A percentile compares a stretch with the other conserved stretches of the same genome.
These are phyloP conservation scores for Calophaca sinica DNA, from an alignment of 306 rosid genomes.

Conservation along the genomic window DNA sequence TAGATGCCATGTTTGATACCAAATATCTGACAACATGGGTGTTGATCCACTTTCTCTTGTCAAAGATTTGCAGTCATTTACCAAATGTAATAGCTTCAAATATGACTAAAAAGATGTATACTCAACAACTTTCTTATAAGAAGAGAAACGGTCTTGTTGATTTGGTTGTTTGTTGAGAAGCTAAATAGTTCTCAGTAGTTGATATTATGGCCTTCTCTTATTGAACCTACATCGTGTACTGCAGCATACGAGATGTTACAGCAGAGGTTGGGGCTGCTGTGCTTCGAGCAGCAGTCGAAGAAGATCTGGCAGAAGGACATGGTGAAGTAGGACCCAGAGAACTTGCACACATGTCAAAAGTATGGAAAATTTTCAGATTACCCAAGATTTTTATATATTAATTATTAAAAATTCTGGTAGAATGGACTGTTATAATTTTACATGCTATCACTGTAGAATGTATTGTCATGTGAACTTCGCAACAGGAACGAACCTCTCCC, in stretches of 20 bases:
- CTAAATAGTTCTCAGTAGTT: conserved; percentile 8
- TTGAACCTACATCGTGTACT: conserved; percentile 32
- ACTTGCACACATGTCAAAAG: conserved; percentile 81
- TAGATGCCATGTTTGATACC: conserved; percentile 27
- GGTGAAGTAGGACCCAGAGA: conserved; percentile 78
- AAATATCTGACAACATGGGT: conserved; percentile 5
- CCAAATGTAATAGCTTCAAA: conserved; percentile 7
- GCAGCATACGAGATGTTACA: conserved; percentile 86
- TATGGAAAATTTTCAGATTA: conserved; percentile 51
- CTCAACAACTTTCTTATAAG: background rate
- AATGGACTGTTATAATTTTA: conserved; percentile 8
- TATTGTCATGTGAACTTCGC: background rate
- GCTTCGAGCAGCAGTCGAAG: conserved; percentile 80
- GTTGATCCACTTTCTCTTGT: background rate
- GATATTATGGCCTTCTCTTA: conserved; percentile 36
- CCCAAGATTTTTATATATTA: background rate
- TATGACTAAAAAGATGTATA: conserved; percentile 17
- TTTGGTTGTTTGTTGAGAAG: conserved; percentile 31
- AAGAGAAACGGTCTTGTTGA: conserved; percentile 10
- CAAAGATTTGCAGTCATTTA: background rate
- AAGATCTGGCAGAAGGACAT: conserved; percentile 85
- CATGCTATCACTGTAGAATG: background rate
- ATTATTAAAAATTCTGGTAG: conserved; percentile 6
- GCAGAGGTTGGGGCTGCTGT: conserved; percentile 98
- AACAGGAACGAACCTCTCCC: background rate